phyloP scores from a whole-genome alignment of 148 eudicot genomes.

The Chenopodium formosanum region DNA sequence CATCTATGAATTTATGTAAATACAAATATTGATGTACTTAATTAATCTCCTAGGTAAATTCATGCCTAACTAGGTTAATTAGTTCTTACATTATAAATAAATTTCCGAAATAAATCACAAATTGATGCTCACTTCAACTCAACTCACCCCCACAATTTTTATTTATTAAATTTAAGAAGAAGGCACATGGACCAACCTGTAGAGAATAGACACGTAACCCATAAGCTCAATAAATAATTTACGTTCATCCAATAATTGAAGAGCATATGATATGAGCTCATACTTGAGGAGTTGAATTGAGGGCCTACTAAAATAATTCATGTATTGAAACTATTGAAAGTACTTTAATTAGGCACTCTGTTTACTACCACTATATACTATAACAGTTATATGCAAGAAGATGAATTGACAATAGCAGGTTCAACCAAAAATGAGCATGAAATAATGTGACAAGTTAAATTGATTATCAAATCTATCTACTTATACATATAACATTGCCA shows the following conservation, averaged over 20 bases:
- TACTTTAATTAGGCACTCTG: not conserved
- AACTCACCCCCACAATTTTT: not conserved
- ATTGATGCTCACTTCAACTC: not conserved
- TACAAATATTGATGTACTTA: no score
- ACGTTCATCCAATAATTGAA: slow-evolving; percentile 27
- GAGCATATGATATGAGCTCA: slow-evolving; percentile 25
- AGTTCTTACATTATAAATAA: not conserved
- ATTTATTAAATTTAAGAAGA: not conserved
- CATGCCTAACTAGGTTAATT: not conserved
- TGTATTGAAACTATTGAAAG: not conserved
- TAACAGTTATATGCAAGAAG: slow-evolving; percentile 8
- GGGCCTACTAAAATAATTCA: slow-evolving; percentile 28
- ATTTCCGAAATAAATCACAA: not conserved
- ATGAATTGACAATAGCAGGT: slow-evolving; percentile 6
- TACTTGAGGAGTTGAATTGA: not conserved
- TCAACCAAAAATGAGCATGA: slow-evolving; percentile 17
- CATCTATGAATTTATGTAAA: no score
- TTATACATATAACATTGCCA: slow-evolving; percentile 1
- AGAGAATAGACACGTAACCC: slow-evolving; percentile 20
- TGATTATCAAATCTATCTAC: slow-evolving; percentile 15
- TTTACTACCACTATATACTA: slow-evolving; percentile 12
- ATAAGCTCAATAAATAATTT: slow-evolving; percentile 11
- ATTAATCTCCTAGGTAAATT: not conserved
- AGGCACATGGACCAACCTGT: slow-evolving; percentile 35
- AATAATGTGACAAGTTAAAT: slow-evolving; percentile 1